Base-by-base conservation (phyloP, 1,284 basidiomycete genomes). In the Ceratobasidium sp. region DNA sequence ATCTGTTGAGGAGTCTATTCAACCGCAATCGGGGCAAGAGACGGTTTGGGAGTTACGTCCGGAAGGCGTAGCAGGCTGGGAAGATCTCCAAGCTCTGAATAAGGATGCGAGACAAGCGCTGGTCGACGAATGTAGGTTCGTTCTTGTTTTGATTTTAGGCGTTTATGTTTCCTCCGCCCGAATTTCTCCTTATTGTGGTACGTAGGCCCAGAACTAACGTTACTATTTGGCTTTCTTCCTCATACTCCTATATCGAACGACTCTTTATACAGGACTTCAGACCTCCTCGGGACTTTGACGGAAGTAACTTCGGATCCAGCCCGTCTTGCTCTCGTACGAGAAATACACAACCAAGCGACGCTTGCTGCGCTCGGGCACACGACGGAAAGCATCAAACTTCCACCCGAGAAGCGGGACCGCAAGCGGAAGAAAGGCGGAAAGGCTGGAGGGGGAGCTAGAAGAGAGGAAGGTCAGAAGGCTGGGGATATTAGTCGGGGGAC, bases 231-330 rank as follows among this genome's bases (percentile, higher is more conserved):
- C 30, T 16, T 26, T 44, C 21, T 28, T 7, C 38, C 21, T 41
- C 35, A n/a, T 21, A 43, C 58, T 43, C 32, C 21, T 35, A 43
- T 26, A 44, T n/a, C 30, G 21, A 38, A 44, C 58, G 35, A 32
- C 52, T 14, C 23, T 55, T 30, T 55, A 16, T 26, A 23, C 32
- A 69, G 66, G 18, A 52, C 57, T 41, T 44, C 52, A 16, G 66
- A 69, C 66, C 50, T 69, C 38, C 52, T 69, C 26, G 54, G 32
- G 21, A 21, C 66, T 46, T 28, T 69, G 6, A 69, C 52, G 30
- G 66, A 69, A 50, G 57, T 69, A 23, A 69, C 66, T 23, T 69
- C 66, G 32, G 66, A 69, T 47, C 66, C 66, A 23, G 66, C 66
- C 41, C 66, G 50, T 23, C 66, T 69, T 30, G 47, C 50, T 16